Evolutionary conservation across 352 stramenopile species (phyloP), one percentile per base, ranked within the genome.

Genomic region (Globisporangium cystogenes): DNA sequence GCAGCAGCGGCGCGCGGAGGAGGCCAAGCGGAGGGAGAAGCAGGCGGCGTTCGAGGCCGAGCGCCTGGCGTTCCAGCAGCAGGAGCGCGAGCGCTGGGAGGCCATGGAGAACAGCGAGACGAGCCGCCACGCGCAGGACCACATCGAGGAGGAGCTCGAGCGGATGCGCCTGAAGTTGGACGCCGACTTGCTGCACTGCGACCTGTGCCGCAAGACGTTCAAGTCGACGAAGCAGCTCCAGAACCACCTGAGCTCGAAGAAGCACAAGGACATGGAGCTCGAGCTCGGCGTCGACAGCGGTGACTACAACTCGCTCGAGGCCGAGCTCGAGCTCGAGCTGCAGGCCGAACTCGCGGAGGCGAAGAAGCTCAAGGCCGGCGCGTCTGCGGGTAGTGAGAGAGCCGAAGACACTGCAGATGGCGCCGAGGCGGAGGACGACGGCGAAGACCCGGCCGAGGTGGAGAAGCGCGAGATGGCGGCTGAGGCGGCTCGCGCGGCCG

Each of bases 181-280:
- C 45, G 75, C 75, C 6, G 72, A 86, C 18, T 45, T 91, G 39
- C 53, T 90, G 24, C 55, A 86, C 6, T 94, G 84, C 48, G 79
- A 91, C 44, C 59, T 94, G 51, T 94, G 84, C 59, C 81, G 69
- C 57, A 92, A 94, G 60, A 79, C 68, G 4, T 94, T 94, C 67
- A 92, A 90, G 68, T 90, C 82, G 7, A 55, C 70, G 26, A 93
- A 93, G 58, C 84, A 94, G 57, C 65, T 93, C 21, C 60, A 86
- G 40, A 92, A 91, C 57, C 82, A 94, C 55, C 52, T 92, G 1
- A 72, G 60, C 26, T 91, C 79, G 4, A 94, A 90, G 45, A 94
- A 92, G 50, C 84, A 94, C 49, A 76, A 72, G 24, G 84, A 91
- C 21, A 85, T 76, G 59, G 82, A 91, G 52, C 40, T 75, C 12